Evolutionary conservation across 441 rosid species (phyloP).

Genomic region (Euphorbia celastroides): DNA sequence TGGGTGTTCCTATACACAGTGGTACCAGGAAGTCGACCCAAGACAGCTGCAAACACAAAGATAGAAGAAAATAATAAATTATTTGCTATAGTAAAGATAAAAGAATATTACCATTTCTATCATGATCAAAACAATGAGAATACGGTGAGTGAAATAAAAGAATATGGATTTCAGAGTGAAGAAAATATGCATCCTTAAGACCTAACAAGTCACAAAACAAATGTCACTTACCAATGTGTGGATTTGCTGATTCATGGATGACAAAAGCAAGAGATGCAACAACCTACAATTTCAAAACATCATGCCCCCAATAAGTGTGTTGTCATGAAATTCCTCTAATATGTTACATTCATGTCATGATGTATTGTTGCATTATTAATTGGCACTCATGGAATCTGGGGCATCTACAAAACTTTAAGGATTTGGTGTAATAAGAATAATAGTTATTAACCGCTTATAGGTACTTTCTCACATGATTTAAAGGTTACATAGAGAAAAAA

Average conservation of each 20-base stretch:
- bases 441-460: conserved; percentile 1
- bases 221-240: conserved; percentile 74
- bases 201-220: not conserved
- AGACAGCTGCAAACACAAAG: conserved; percentile 55
- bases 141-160: not conserved
- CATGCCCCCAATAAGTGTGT: not conserved
- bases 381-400: not conserved
- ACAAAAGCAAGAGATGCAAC: conserved; percentile 95
- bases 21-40: conserved; percentile 99
- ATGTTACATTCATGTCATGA: not conserved
- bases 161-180: not conserved
- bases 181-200: not conserved
- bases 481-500: not conserved
- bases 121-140: not conserved
- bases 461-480: not conserved
- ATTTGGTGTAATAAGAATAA: not conserved
- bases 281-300: conserved; percentile 47
- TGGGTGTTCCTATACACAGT: conserved; percentile 83
- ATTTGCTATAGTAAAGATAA: not conserved
- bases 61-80: not conserved
- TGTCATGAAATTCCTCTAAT: not conserved
- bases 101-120: not conserved
- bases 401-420: not conserved
- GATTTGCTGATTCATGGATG: conserved; percentile 97
- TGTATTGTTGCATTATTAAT: not conserved